Conservation (phyloP, 495 filamentous ascomycete genomes). For the Penicillium coffeae region DNA sequence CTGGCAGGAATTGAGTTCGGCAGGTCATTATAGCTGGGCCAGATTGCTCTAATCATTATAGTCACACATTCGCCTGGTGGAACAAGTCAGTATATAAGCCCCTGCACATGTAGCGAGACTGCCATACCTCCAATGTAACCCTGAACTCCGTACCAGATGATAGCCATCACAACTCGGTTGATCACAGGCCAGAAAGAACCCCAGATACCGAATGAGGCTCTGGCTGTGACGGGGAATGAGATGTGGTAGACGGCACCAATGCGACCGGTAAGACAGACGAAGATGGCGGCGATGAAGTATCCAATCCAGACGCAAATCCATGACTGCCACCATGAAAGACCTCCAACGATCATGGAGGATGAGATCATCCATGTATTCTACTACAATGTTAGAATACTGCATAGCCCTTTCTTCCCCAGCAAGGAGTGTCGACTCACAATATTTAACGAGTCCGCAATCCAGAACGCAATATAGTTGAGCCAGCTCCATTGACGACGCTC, state of each 20-base stretch:
- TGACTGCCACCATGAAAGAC: constrained; percentile 92
- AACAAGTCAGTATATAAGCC: background rate
- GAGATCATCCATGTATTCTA: constrained; percentile 97
- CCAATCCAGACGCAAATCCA: constrained; percentile 89
- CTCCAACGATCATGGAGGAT: constrained; percentile 71
- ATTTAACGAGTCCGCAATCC: constrained; percentile 93
- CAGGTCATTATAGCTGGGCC: constrained; percentile 62
- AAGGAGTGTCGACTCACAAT: constrained; percentile 51
- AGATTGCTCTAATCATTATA: constrained; percentile 79
- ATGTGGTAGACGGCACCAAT: constrained; percentile 91
- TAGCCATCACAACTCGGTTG: constrained; percentile 86
- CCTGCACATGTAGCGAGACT: no score
- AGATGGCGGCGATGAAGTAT: constrained; percentile 70
- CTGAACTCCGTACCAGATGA: constrained; percentile 73
- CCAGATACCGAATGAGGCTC: constrained; percentile 82
- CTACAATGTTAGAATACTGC: background rate
- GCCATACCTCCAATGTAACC: constrained; percentile 72
- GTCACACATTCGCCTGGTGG: constrained; percentile 69
- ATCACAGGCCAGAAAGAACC: constrained; percentile 87
- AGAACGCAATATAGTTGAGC: constrained; percentile 88
- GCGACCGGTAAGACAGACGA: constrained; percentile 74
- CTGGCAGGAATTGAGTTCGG: constrained; percentile 62
- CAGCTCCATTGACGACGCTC: constrained; percentile 81
- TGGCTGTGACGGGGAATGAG: constrained; percentile 74
- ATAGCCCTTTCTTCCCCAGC: background rate